Conservation (phyloP, 768 basidiomycete genomes). For the Dioszegia crocea region DNA sequence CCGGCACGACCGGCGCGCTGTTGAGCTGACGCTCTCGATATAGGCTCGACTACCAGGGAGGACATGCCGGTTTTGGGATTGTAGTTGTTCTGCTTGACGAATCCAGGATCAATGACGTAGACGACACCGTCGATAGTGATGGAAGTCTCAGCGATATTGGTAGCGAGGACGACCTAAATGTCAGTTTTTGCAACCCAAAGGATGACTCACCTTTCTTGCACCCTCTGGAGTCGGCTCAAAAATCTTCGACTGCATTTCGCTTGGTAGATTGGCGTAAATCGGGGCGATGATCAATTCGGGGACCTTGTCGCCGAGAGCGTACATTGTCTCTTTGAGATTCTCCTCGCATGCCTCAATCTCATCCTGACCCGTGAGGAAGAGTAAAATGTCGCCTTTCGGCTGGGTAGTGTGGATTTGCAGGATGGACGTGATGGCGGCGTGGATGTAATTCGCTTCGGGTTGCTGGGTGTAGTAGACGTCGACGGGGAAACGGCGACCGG, state of each 20-base stretch:
- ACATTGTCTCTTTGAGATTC: slow-evolving; percentile 89
- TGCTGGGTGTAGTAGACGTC: slow-evolving; percentile 99
- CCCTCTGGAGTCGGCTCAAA: slow-evolving; percentile 98
- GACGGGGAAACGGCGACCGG: slow-evolving; percentile 93
- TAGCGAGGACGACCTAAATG: slow-evolving; percentile 77
- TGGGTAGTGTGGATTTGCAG: slow-evolving; percentile 99
- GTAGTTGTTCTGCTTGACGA: slow-evolving; percentile 98
- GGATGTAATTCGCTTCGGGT: slow-evolving; percentile 97
- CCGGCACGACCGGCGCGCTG: slow-evolving; percentile 96
- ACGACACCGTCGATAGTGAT: slow-evolving; percentile 99
- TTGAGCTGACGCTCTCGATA: slow-evolving; percentile 94
- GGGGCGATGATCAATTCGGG: slow-evolving; percentile 91
- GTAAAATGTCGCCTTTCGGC: slow-evolving; percentile 92
- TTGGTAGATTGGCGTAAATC: slow-evolving; percentile 97
- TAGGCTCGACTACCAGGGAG: slow-evolving; percentile 90
- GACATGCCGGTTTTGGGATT: slow-evolving; percentile 99
- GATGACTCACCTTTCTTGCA: slow-evolving; percentile 64
- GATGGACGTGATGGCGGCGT: slow-evolving; percentile 96
- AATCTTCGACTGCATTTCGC: slow-evolving; percentile 99
- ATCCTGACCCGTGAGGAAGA: slow-evolving; percentile 98
- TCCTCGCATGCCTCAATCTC: slow-evolving; percentile 98
- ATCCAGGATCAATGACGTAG: slow-evolving; percentile 98
- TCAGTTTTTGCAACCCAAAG: background rate
- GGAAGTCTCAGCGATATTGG: slow-evolving; percentile 99
- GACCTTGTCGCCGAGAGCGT: slow-evolving; percentile 92